phyloP scores from a whole-genome alignment of 345 rosid genomes.

The Salix purpurea region DNA sequence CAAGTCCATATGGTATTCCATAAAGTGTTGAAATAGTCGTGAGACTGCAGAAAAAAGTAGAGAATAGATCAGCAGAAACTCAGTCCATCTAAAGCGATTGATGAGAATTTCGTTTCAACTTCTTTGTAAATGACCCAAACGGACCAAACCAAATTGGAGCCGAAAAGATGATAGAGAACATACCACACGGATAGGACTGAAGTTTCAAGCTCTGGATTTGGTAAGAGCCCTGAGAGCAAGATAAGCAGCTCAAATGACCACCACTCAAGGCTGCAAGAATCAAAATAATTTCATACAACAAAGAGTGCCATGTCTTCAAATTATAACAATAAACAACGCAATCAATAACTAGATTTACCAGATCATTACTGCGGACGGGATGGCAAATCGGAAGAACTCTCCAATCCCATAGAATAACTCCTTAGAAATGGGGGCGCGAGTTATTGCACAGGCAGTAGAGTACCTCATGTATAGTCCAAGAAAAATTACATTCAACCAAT shows the following conservation, averaged over 20 bases:
- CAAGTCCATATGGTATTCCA: conserved; percentile 21
- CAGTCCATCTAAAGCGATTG: neutral
- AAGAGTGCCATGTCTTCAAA: neutral
- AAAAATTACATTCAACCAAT: conserved; percentile 47
- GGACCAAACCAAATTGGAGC: neutral
- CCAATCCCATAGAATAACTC: conserved; percentile 43
- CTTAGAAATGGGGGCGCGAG: conserved; percentile 36
- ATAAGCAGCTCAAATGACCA: conserved; percentile 90
- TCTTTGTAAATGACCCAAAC: neutral
- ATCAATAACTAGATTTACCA: conserved; percentile 36
- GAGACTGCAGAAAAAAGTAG: conserved; percentile 12
- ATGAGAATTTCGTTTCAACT: neutral
- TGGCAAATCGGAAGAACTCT: conserved; percentile 61
- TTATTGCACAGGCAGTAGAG: conserved; percentile 46
- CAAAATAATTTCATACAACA: neutral
- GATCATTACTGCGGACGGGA: conserved; percentile 67
- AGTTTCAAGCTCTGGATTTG: conserved; percentile 83
- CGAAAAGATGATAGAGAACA: conserved; percentile 5
- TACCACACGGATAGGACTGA: conserved; percentile 87
- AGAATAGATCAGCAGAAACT: neutral
- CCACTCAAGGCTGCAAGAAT: conserved; percentile 74
- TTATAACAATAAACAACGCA: neutral
- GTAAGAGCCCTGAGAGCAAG: conserved; percentile 74
- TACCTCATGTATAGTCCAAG: conserved; percentile 47
- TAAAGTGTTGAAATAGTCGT: conserved; percentile 20